Conservation (phyloP, 305 asterid genomes). For the Nicotiana rustica region DNA sequence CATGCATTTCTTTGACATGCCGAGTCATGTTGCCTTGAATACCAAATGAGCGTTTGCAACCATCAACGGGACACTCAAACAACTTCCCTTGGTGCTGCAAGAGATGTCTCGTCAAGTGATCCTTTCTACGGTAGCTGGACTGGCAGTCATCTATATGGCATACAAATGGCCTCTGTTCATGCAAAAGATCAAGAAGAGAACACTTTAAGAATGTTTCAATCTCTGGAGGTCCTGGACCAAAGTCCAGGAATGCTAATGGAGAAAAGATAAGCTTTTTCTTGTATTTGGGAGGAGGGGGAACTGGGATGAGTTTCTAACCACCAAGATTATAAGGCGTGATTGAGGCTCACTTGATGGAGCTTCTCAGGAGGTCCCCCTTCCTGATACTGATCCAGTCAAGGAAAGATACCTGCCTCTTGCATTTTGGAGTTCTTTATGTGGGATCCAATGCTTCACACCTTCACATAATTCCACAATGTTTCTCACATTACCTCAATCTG, state of each 20-base stretch:
- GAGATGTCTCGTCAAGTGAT: constrained; percentile 80
- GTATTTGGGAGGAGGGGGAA: background rate
- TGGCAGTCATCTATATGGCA: constrained; percentile 84
- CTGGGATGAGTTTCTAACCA: constrained; percentile 55
- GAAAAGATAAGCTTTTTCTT: constrained; percentile 30
- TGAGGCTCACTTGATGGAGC: constrained; percentile 98
- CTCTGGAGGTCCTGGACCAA: background rate
- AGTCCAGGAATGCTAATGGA: background rate
- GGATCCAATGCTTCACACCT: constrained; percentile 99
- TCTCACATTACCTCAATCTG: constrained; percentile 49
- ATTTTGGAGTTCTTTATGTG: constrained; percentile 94
- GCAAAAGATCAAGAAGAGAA: constrained; percentile 32
- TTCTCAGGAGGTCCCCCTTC: constrained; percentile 99
- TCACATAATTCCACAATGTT: constrained; percentile 43
- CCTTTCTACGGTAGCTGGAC: constrained; percentile 84
- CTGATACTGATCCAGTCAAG: constrained; percentile 98
- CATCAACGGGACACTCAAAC: constrained; percentile 64
- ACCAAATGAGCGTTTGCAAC: constrained; percentile 59
- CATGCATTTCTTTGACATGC: constrained; percentile 74
- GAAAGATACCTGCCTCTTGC: constrained; percentile 68
- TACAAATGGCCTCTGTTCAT: constrained; percentile 70
- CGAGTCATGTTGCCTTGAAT: constrained; percentile 71
- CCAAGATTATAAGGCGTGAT: constrained; percentile 63
- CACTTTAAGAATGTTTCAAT: background rate
- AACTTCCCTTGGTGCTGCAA: constrained; percentile 85